Evolutionary conservation across 306 rosid species (phyloP).

Genomic region (Sophora flavescens): DNA sequence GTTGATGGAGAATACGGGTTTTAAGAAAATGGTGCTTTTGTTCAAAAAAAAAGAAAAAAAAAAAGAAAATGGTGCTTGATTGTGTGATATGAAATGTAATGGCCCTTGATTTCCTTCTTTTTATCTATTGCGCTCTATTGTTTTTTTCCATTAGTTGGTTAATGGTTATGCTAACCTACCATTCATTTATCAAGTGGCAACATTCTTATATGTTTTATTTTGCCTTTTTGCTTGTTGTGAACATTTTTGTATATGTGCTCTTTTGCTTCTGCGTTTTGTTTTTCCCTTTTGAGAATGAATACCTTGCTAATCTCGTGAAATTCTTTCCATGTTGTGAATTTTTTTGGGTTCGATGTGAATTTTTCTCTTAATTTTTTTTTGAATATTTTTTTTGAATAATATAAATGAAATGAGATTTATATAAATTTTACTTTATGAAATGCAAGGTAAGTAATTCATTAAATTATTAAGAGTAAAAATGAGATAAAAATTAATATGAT

Average conservation of each 20-base stretch:
- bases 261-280: neutral
- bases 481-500: no score
- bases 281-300: neutral
- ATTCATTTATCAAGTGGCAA: neutral
- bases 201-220: neutral
- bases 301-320: neutral
- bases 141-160: neutral
- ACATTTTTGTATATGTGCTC: neutral
- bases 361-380: no score
- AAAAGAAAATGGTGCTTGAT: neutral
- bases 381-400: no score
- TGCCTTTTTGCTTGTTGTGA: neutral
- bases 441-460: no score
- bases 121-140: neutral
- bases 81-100: neutral
- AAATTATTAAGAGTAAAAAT: no score
- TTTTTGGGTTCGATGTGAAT: constrained; percentile 10
- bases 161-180: neutral
- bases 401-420: no score
- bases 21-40: neutral
- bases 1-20: neutral
- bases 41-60: no score
- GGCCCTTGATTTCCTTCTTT: neutral
- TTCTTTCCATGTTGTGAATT: neutral
- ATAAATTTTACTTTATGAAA: no score